phyloP scores from a whole-genome alignment of 345 rosid species.

The Arabidopsis arenosa region DNA sequence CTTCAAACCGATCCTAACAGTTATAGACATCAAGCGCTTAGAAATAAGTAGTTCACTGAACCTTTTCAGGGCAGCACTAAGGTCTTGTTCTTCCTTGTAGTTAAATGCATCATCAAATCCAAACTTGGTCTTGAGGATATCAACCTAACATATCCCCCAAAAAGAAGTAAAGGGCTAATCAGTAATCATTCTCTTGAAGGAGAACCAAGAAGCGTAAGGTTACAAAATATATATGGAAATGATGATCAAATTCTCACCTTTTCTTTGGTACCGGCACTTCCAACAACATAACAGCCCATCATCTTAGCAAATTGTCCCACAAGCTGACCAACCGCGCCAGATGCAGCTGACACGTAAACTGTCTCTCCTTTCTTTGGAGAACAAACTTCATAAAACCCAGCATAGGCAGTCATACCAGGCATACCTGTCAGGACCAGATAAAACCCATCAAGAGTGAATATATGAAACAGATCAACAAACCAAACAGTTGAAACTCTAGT shows the following conservation, averaged over 20 bases:
- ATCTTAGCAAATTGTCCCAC: conserved; percentile 62
- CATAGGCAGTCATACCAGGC: conserved; percentile 63
- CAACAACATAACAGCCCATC: conserved; percentile 62
- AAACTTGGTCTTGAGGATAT: conserved; percentile 62
- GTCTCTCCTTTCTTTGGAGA: conserved; percentile 57
- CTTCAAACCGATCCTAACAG: not conserved
- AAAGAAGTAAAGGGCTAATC: conserved; percentile 9
- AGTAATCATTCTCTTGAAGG: conserved; percentile 14
- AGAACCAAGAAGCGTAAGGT: not conserved
- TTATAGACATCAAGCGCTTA: conserved; percentile 13
- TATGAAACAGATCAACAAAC: not conserved
- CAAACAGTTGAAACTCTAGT: conserved; percentile 6
- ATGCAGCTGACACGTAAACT: conserved; percentile 58
- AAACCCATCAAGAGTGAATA: not conserved
- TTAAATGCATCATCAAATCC: conserved; percentile 81
- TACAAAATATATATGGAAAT: not conserved
- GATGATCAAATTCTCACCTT: conserved; percentile 44
- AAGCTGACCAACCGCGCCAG: conserved; percentile 64
- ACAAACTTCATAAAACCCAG: conserved; percentile 51
- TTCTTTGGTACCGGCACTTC: conserved; percentile 59
- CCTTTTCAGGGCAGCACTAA: conserved; percentile 67
- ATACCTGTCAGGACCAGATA: conserved; percentile 43
- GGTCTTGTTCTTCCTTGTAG: conserved; percentile 67
- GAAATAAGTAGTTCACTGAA: conserved; percentile 25
- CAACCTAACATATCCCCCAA: conserved; percentile 49